phyloP scores from a whole-genome alignment of 768 basidiomycete species.

The Leccinum rimulosum region DNA sequence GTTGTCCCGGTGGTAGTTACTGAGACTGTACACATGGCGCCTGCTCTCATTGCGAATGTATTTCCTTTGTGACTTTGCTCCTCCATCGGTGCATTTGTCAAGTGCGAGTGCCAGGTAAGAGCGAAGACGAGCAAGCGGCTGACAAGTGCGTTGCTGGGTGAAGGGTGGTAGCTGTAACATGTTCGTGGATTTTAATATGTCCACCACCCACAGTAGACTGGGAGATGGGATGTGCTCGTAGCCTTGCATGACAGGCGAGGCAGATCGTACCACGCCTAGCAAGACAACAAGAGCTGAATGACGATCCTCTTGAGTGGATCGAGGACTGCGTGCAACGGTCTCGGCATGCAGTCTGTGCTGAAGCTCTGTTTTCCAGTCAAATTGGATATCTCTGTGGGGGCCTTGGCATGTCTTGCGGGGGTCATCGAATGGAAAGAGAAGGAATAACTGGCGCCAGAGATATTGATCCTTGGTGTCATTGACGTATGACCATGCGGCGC shows the following conservation, averaged over 20 bases:
- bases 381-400: conserved; percentile 10
- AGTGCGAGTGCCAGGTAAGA: conserved; percentile 47
- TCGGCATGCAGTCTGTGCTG: conserved; percentile 44
- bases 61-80: conserved; percentile 26
- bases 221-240: conserved; percentile 32
- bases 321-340: conserved; percentile 20
- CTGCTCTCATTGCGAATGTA: conserved; percentile 46
- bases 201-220: conserved; percentile 47
- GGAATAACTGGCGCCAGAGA: conserved; percentile 69
- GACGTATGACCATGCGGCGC: conserved; percentile 45
- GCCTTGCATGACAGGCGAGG: conserved; percentile 28
- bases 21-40: conserved; percentile 61
- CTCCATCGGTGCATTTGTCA: conserved; percentile 31
- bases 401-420: conserved; percentile 40
- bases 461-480: conserved; percentile 51
- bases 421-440: conserved; percentile 59
- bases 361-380: conserved; percentile 39
- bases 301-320: conserved; percentile 27
- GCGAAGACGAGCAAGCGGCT: conserved; percentile 44
- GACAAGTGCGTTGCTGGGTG: conserved; percentile 15
- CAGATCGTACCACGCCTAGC: conserved; percentile 38
- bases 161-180: conserved; percentile 31
- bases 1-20: conserved; percentile 49
- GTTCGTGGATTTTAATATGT: conserved; percentile 38
- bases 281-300: conserved; percentile 39